Base-by-base conservation (phyloP, 192 early-diverging fungal species). In the Coemansia sp. region DNA sequence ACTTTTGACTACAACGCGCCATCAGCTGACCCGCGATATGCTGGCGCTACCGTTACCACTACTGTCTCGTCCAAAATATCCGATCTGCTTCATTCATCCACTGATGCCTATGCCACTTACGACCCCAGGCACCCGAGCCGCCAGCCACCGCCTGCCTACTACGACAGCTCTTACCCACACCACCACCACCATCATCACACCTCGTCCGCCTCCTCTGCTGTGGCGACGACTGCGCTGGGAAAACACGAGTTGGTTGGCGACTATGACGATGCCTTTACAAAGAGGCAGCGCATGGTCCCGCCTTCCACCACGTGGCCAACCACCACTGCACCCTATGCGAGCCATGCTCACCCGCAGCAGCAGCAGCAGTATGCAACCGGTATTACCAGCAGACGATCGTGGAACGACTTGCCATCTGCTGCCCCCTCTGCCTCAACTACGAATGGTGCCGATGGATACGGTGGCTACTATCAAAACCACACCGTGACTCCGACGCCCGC, bases 211-310 rank as follows among this genome's bases (percentile, higher is more conserved):
- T 32, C 29, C 7, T 32, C 24, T 27, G 11, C 24, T n/a, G 12
- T 12, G 32, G 40, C 12, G 11, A 12, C 26, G 33, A 50, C 18
- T 3, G 26, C 17, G 39, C 29, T 35, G 42, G 27, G 41, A 14
- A 69, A 75, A 35, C 72, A 52, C 15, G 59, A 62, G 0, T 21
- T 60, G 34, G 4, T 15, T 4, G 18, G 38, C 7, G 67, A 58
- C n/a, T 69, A 63, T 56, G 55, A 67, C 10, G 60, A 69, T 8
- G 35, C 59, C 33, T 48, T 44, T 17, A 62, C 39, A 26, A 79
- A 79, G 62, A 62, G 76, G 11, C 76, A 79, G 56, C 62, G 76
- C 34, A 34, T 70, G 55, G 53, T 62, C 36, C 70, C 61, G 41
- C 54, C 60, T n/a, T 58, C 70, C 4, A 48, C 55, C n/a, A 55